phyloP scores from a whole-genome alignment of 371 early-diverging fungal genomes.

The Fennellomyces sp. region DNA sequence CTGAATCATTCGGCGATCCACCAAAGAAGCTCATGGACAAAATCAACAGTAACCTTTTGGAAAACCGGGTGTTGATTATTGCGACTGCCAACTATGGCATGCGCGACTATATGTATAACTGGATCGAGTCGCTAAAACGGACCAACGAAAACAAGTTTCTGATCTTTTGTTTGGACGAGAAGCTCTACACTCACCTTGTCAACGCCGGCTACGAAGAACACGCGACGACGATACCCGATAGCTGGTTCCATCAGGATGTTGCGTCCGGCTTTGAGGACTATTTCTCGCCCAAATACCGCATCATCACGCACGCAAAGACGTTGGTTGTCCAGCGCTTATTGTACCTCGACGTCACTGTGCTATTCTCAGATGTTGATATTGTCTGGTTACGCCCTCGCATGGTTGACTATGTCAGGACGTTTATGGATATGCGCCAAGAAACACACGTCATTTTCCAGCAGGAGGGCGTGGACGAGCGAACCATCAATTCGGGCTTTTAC shows the following conservation, averaged over 20 bases:
- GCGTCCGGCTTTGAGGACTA: constrained; percentile 19
- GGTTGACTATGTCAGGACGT: constrained; percentile 29
- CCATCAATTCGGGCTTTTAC: constrained; percentile 42
- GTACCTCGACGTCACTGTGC: constrained; percentile 37
- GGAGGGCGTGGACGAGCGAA: constrained; percentile 34
- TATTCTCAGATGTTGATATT: constrained; percentile 46
- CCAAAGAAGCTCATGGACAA: constrained; percentile 12
- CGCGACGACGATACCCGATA: constrained; percentile 18
- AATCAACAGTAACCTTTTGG: constrained; percentile 18
- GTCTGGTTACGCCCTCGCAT: constrained; percentile 41
- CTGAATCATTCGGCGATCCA: constrained; percentile 11
- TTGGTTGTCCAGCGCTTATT: constrained; percentile 44
- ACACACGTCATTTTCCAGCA: constrained; percentile 45
- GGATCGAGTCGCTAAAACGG: constrained; percentile 29
- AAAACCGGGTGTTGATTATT: constrained; percentile 12
- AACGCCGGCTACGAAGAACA: constrained; percentile 24
- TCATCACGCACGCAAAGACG: constrained; percentile 33
- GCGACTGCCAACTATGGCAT: constrained; percentile 27
- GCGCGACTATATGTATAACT: constrained; percentile 30
- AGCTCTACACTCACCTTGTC: constrained; percentile 18
- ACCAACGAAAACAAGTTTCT: constrained; percentile 26
- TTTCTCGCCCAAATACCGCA: constrained; percentile 3
- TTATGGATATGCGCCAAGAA: constrained; percentile 29
- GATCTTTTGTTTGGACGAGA: constrained; percentile 28
- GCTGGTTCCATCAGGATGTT: constrained; percentile 26